Evolutionary conservation across 1,284 basidiomycete genomes (phyloP).

Genomic region (Sporisorium iseilematis-ciliati): DNA sequence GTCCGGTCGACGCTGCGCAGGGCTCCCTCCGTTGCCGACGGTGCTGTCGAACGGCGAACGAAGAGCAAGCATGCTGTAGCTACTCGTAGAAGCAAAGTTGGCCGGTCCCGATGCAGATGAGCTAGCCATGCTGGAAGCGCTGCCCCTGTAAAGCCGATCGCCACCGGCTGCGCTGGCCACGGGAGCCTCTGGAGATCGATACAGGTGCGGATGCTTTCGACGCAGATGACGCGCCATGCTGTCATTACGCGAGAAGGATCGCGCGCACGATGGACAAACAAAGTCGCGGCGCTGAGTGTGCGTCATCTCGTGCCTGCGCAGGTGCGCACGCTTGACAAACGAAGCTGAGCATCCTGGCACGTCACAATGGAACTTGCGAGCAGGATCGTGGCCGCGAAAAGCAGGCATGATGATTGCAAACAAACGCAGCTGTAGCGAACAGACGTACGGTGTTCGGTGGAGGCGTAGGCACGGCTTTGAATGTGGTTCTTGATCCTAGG

Average conservation of each 20-base stretch:
- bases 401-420: conserved; percentile 25
- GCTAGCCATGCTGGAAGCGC: background rate
- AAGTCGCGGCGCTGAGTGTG: conserved; percentile 46
- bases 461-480: background rate
- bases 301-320: conserved; percentile 52
- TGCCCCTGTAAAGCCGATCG: conserved; percentile 20
- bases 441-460: background rate
- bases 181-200: conserved; percentile 20
- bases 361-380: conserved; percentile 42
- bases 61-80: conserved; percentile 18
- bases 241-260: conserved; percentile 48
- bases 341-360: conserved; percentile 44
- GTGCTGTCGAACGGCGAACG: conserved; percentile 24
- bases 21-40: conserved; percentile 3
- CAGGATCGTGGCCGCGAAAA: conserved; percentile 35
- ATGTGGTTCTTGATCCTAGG: background rate
- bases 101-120: conserved; percentile 1
- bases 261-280: conserved; percentile 34
- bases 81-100: conserved; percentile 11
- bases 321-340: conserved; percentile 48
- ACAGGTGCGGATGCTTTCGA: conserved; percentile 46
- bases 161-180: background rate
- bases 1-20: conserved; percentile 8
- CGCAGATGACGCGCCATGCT: conserved; percentile 47
- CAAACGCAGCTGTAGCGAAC: background rate